Conservation (phyloP, 352 stramenopile species). For the Pythium apleroticum region DNA sequence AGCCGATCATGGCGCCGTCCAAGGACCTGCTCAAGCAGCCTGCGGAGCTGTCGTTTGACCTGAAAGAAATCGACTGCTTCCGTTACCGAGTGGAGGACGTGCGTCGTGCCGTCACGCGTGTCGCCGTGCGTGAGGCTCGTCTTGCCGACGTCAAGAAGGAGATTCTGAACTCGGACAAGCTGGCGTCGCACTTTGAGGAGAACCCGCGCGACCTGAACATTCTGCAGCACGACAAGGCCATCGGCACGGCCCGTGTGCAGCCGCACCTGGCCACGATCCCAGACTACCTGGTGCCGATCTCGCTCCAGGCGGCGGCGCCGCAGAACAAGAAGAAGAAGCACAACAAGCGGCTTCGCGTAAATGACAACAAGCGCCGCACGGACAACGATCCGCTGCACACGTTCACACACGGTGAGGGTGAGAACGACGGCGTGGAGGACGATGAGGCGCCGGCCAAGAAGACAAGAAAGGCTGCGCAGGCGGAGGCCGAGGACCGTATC, state of each 20-base stretch:
- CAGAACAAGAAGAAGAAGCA: constrained; percentile 84
- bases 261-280: constrained; percentile 95
- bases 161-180: constrained; percentile 97
- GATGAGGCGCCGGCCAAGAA: constrained; percentile 37
- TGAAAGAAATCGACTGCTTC: constrained; percentile 98
- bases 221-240: constrained; percentile 96
- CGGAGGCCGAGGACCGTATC: constrained; percentile 78
- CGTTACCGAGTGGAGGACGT: constrained; percentile 97
- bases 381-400: constrained; percentile 98
- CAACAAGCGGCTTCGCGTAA: constrained; percentile 52
- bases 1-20: constrained; percentile 69
- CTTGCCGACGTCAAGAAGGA: constrained; percentile 97
- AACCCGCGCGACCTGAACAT: constrained; percentile 95
- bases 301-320: constrained; percentile 88
- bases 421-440: constrained; percentile 35
- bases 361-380: constrained; percentile 81
- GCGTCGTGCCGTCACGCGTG: constrained; percentile 91
- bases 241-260: constrained; percentile 93
- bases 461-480: constrained; percentile 40
- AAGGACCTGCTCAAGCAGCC: constrained; percentile 92
- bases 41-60: constrained; percentile 95
- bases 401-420: constrained; percentile 79
- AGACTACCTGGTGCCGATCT: constrained; percentile 97
- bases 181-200: constrained; percentile 96
- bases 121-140: constrained; percentile 94